Conservation (phyloP, 208 protist species). For the Zelonia costaricensis region DNA sequence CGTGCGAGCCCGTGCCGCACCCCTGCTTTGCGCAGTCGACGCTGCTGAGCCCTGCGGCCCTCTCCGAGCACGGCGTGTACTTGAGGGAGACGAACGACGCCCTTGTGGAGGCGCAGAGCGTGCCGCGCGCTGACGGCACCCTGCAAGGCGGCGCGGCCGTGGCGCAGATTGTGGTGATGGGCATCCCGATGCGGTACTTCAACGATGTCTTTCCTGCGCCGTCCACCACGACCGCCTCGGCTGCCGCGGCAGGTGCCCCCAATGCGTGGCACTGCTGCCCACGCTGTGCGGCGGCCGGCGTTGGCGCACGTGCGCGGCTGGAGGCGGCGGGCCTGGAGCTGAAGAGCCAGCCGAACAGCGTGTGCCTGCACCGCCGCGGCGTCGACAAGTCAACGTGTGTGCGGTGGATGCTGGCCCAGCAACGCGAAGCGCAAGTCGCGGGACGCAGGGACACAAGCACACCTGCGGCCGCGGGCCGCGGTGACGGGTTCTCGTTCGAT, state of each 20-base stretch:
- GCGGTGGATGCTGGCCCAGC: slow-evolving; percentile 32
- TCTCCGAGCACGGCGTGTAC: slow-evolving; percentile 36
- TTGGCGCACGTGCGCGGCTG: slow-evolving; percentile 14
- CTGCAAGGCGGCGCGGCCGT: slow-evolving; percentile 7
- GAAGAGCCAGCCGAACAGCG: slow-evolving; percentile 67
- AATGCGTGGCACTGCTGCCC: slow-evolving; percentile 37
- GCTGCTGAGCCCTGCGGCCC: slow-evolving; percentile 7
- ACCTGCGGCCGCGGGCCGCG: too few relatives aligned
- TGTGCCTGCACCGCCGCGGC: slow-evolving; percentile 38
- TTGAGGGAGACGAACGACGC: slow-evolving; percentile 47
- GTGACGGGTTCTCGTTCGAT: slow-evolving; percentile 17
- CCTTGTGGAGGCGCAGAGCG: slow-evolving; percentile 42
- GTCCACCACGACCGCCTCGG: neutral
- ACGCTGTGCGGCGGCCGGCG: slow-evolving; percentile 20
- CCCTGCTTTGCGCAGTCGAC: slow-evolving; percentile 30
- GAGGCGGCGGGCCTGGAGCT: slow-evolving; percentile 28
- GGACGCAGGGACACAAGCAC: too few relatives aligned
- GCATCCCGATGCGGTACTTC: slow-evolving; percentile 48
- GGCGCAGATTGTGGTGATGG: slow-evolving; percentile 55
- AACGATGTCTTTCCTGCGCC: slow-evolving; percentile 30
- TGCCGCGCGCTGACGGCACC: slow-evolving; percentile 30
- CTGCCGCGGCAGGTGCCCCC: neutral
- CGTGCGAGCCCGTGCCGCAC: neutral
- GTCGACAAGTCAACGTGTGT: slow-evolving; percentile 57
- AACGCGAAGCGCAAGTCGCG: slow-evolving; percentile 1